phyloP scores from a whole-genome alignment of 2,329 filamentous ascomycete species.

The Aspergillus eucalypticola region DNA sequence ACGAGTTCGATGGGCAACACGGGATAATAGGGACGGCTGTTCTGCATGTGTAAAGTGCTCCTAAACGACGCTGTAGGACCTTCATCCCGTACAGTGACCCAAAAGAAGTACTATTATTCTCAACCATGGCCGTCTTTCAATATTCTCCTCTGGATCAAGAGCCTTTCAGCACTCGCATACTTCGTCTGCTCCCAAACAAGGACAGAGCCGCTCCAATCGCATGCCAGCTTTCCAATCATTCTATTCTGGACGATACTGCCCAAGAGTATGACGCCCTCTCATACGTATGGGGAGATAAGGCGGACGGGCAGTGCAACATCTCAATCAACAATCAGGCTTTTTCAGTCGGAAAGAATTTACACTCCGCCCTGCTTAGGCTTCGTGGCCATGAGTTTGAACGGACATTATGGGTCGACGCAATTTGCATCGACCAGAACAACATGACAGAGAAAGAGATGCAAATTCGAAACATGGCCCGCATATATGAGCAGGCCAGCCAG shows the following conservation, averaged over 20 bases:
- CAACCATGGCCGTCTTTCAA: no score
- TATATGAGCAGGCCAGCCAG: not conserved
- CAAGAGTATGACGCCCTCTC: not conserved
- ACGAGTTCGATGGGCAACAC: no score
- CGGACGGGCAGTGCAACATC: not conserved
- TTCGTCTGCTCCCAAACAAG: not conserved
- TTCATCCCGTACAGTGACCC: no score
- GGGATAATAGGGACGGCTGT: no score
- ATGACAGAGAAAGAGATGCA: not conserved
- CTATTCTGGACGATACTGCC: not conserved
- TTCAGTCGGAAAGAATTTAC: not conserved
- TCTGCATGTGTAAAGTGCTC: no score
- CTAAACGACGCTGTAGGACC: no score
- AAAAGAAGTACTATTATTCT: no score
- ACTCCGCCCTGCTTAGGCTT: not conserved
- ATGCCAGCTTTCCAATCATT: not conserved
- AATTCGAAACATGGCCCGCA: not conserved
- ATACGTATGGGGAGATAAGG: not conserved
- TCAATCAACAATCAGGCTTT: not conserved
- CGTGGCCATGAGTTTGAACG: not conserved
- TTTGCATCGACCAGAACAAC: not conserved
- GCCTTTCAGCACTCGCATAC: not conserved
- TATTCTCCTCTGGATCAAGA: no score
- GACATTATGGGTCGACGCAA: not conserved
- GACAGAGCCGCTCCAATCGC: not conserved